These are phyloP conservation scores for Niebla homalea DNA, from an alignment of 495 filamentous ascomycete species.

Conservation along the genomic window DNA sequence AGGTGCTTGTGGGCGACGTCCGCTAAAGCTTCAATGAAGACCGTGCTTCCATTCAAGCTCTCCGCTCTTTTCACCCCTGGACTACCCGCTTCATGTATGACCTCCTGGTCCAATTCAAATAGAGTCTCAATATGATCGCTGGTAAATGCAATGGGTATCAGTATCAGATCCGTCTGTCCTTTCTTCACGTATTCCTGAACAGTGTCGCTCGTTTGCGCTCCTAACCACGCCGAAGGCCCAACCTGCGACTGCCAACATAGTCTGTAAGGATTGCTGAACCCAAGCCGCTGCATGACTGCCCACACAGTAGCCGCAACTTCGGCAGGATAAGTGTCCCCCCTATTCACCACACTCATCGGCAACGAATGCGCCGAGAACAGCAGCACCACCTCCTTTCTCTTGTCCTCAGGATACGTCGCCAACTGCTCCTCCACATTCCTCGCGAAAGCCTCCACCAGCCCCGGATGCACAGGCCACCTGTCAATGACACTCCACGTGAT, in stretches of 20 bases:
- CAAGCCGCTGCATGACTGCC: constrained; percentile 84
- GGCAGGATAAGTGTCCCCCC: constrained; percentile 91
- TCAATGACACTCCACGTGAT: constrained; percentile 98
- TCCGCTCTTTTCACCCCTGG: constrained; percentile 74
- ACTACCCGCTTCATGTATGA: constrained; percentile 80
- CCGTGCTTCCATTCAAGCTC: constrained; percentile 80
- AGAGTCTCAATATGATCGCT: constrained; percentile 98
- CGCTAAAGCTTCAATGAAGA: constrained; percentile 85
- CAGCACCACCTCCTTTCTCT: constrained; percentile 64
- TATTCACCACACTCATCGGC: constrained; percentile 92
- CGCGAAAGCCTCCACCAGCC: constrained; percentile 83
- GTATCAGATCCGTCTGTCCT: constrained; percentile 76
- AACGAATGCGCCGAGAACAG: constrained; percentile 92
- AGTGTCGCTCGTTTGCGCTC: constrained; percentile 79
- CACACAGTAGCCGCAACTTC: constrained; percentile 97
- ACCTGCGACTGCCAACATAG: constrained; percentile 98
- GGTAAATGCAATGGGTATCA: constrained; percentile 96
- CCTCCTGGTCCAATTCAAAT: constrained; percentile 88
- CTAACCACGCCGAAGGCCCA: constrained; percentile 88
- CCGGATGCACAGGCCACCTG: constrained; percentile 84
- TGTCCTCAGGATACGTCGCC: constrained; percentile 66
- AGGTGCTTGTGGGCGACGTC: constrained; percentile 74
- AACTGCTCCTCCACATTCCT: constrained; percentile 76
- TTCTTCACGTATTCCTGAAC: constrained; percentile 82
- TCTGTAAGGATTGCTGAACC: constrained; percentile 77